Base-by-base conservation (phyloP, 202 grass and related monocot genomes). In the Saccharum hybrid region DNA sequence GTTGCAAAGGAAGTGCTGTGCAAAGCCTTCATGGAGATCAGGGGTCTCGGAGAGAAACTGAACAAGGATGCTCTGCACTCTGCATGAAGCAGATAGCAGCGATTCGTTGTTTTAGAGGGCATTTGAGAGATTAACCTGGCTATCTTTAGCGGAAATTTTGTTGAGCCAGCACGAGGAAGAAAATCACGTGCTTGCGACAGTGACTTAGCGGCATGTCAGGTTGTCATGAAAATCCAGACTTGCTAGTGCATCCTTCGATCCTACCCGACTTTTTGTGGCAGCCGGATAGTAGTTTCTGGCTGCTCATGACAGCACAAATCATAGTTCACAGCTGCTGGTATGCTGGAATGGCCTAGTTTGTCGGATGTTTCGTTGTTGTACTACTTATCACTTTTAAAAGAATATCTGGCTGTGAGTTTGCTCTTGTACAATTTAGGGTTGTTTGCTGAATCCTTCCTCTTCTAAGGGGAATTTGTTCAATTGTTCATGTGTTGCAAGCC, bases 21-120 rank as follows among this genome's bases (percentile, higher is more conserved):
- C 78, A 96, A 87, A 75, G 96, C 91, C 57, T 90, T 95, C 74
- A 78, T 86, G 64, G 91, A 98, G 70, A 95, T 98, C 72, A 70
- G 61, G 52, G 71, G 21, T 59, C 88, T 88, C 6, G 72, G 87
- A 14, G 93, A 92, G 82, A 95, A 88, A 74, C 49, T 88, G 59
- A 75, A 63, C 21, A 83, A 54, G 49, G 65, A 79, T 63, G 66
- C 22, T 39, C 59, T 38, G 39, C 71, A 66, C 42, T 33, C 74
- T 38, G 45, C 52, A 81, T 63, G 30, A 42, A 62, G 75, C 26
- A 77, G 56, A 61, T 85, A 85, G 43, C 11, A 34, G 22, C 5
- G 7, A 6, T 39, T 37, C 23, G 18, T 63, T 51, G 10, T 57
- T 22, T 64, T 30, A 3, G 64, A 75, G 38, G 34, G 14, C n/a